phyloP scores from a whole-genome alignment of 192 early-diverging fungal species.

The Podila horticola region DNA sequence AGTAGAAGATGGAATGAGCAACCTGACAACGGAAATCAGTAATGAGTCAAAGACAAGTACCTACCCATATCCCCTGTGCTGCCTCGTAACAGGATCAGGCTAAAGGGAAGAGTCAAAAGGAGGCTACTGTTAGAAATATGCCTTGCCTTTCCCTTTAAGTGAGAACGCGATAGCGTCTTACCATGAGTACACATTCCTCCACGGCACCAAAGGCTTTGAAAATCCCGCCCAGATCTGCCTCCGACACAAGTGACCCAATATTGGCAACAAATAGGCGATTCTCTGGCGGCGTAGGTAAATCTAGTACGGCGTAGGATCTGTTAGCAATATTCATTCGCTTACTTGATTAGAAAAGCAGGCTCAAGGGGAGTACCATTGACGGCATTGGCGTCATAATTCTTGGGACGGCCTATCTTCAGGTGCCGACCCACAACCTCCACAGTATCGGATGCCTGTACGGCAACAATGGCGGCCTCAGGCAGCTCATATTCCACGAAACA shows the following conservation, averaged over 20 bases:
- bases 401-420: constrained; percentile 87
- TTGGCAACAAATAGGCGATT: constrained; percentile 88
- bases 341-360: neutral
- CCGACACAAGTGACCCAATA: constrained; percentile 78
- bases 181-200: constrained; percentile 72
- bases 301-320: neutral
- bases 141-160: neutral
- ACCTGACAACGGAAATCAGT: too few relatives aligned
- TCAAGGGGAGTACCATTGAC: constrained; percentile 47
- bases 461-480: constrained; percentile 86
- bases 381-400: constrained; percentile 77
- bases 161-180: constrained; percentile 34
- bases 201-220: constrained; percentile 90
- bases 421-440: constrained; percentile 82
- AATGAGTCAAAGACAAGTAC: neutral
- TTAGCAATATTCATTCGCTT: neutral
- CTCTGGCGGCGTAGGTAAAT: constrained; percentile 69
- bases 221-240: constrained; percentile 78
- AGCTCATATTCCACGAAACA: constrained; percentile 92
- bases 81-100: constrained; percentile 75
- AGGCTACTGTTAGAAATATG: neutral
- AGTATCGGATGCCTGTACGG: constrained; percentile 84
- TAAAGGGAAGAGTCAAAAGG: constrained; percentile 20
- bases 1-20: neutral
- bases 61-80: constrained; percentile 87